Evolutionary conservation across 2,329 filamentous ascomycete species (phyloP).

Genomic region (Neofusicoccum kwambonambiense): DNA sequence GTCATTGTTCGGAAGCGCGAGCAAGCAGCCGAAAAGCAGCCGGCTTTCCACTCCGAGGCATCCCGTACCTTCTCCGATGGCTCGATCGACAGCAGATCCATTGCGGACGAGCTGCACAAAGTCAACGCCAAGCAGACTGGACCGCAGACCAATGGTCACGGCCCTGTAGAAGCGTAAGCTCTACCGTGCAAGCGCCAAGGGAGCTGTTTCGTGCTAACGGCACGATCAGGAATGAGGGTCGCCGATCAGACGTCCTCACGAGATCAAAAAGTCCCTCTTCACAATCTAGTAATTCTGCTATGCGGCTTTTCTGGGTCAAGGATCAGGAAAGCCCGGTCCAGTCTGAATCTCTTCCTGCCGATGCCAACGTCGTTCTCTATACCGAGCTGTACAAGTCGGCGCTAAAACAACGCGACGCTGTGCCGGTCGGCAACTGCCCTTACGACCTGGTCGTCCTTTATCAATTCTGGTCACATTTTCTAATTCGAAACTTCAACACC

Average conservation of each 20-base stretch:
- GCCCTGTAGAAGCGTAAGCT: constrained; percentile 32
- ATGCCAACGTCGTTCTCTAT: constrained; percentile 50
- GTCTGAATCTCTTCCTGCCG: constrained; percentile 38
- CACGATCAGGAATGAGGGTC: constrained; percentile 23
- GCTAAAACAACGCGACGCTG: constrained; percentile 49
- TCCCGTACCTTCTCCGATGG: constrained; percentile 56
- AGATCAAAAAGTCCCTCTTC: constrained; percentile 25
- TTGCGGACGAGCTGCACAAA: constrained; percentile 49
- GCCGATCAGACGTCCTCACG: constrained; percentile 18
- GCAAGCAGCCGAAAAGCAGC: constrained; percentile 32
- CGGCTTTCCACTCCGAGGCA: constrained; percentile 41
- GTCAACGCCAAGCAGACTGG: constrained; percentile 38
- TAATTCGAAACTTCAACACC: constrained; percentile 71
- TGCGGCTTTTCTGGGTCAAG: constrained; percentile 51
- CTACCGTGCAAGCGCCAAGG: constrained; percentile 14
- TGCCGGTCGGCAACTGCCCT: constrained; percentile 46
- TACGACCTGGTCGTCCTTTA: constrained; percentile 67
- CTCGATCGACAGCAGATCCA: constrained; percentile 54
- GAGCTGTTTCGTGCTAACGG: constrained; percentile 26
- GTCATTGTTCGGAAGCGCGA: constrained; percentile 52
- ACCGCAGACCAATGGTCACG: constrained; percentile 36
- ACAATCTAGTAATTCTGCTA: constrained; percentile 19
- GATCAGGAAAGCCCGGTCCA: constrained; percentile 45
- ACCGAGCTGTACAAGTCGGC: constrained; percentile 49
- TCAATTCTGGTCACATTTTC: constrained; percentile 72